Evolutionary conservation across 371 early-diverging fungal species (phyloP).

Genomic region (Haplosporangium sp.): DNA sequence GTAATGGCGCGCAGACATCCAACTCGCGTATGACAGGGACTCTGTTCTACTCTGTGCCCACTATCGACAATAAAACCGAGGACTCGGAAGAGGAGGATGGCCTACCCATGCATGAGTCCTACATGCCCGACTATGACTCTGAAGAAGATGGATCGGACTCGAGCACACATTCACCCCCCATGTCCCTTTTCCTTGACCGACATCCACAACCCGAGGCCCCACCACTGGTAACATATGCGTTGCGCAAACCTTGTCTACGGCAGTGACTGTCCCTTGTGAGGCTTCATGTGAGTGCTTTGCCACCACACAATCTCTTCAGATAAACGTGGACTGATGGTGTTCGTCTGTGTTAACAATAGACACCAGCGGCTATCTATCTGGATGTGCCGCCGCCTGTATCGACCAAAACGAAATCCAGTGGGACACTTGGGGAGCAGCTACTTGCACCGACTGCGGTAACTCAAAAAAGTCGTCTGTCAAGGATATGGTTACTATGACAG

Average conservation of each 20-base stretch:
- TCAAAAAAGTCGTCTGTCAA: conserved; percentile 1
- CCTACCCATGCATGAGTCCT: conserved; percentile 26
- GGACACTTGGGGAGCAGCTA: conserved; percentile 45
- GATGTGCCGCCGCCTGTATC: conserved; percentile 57
- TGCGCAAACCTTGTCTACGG: background rate
- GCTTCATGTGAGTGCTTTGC: conserved; percentile 31
- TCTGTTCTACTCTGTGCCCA: conserved; percentile 52
- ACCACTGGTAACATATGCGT: conserved; percentile 30
- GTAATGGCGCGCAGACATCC: conserved; percentile 16
- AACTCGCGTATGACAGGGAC: conserved; percentile 44
- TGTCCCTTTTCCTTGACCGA: conserved; percentile 51
- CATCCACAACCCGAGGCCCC: conserved; percentile 32
- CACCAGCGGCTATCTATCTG: conserved; percentile 69
- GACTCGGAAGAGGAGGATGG: conserved; percentile 25
- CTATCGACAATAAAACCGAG: conserved; percentile 32
- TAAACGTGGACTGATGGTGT: background rate
- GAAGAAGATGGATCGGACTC: conserved; percentile 45
- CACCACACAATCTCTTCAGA: conserved; percentile 12
- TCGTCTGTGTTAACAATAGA: conserved; percentile 36
- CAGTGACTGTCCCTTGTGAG: conserved; percentile 23
- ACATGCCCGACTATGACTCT: conserved; percentile 45
- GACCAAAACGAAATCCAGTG: conserved; percentile 31
- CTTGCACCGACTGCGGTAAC: conserved; percentile 42
- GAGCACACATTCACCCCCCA: conserved; percentile 51
- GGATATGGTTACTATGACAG: background rate